These are phyloP conservation scores for Royoungia palumana DNA, from an alignment of 768 basidiomycete species.

Conservation along the genomic window DNA sequence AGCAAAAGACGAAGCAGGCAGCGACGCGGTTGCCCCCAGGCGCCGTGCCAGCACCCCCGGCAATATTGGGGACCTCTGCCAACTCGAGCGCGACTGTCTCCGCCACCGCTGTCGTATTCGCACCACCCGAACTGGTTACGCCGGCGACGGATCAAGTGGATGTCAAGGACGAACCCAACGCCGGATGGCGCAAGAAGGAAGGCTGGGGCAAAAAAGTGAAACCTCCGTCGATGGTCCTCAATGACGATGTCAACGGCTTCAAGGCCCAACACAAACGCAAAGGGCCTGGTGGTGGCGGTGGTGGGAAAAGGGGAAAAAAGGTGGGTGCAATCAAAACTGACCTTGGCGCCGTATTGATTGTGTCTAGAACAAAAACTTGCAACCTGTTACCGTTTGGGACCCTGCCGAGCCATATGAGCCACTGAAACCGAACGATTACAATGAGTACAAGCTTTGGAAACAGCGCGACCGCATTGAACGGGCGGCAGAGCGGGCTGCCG, in stretches of 20 bases:
- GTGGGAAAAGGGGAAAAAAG: constrained; percentile 57
- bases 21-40: constrained; percentile 38
- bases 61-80: constrained; percentile 32
- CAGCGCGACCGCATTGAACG: constrained; percentile 72
- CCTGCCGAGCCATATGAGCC: constrained; percentile 80
- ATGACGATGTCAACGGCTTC: constrained; percentile 87
- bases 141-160: constrained; percentile 25
- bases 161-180: constrained; percentile 24
- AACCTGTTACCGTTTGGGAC: constrained; percentile 63
- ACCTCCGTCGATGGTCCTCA: constrained; percentile 86
- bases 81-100: constrained; percentile 36
- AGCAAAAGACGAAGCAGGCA: constrained; percentile 56
- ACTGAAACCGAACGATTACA: constrained; percentile 81
- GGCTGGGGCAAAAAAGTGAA: constrained; percentile 89
- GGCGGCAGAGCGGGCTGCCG: constrained; percentile 56
- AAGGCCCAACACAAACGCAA: constrained; percentile 54
- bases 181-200: constrained; percentile 43
- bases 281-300: constrained; percentile 42
- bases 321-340: constrained; percentile 32
- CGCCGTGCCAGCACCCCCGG: constrained; percentile 37
- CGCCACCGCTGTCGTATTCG: constrained; percentile 65
- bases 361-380: constrained; percentile 57
- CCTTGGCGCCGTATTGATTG: constrained; percentile 1
- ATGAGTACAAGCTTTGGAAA: constrained; percentile 82
- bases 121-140: constrained; percentile 57